Percentiles rank a stretch among this genome's conserved stretches.
phyloP scores from a whole-genome alignment of 805 yeast genomes.

The Ogataea polymorpha region DNA sequence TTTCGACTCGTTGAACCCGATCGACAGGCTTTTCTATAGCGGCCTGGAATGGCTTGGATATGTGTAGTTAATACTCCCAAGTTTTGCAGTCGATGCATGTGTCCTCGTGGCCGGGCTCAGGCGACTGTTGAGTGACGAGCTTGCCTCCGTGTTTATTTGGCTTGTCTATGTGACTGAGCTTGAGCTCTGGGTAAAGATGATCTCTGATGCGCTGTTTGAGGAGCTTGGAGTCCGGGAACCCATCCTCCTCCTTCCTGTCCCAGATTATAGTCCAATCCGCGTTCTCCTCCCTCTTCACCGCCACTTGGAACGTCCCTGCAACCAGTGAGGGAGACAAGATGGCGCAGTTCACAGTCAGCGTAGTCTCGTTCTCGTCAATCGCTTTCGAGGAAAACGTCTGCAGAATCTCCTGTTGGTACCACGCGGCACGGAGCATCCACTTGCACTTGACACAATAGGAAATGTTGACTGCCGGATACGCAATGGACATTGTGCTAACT shows the following conservation, averaged over 20 bases:
- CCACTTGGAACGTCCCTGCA: conserved; percentile 60
- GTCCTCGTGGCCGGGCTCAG: conserved; percentile 12
- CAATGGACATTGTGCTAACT: not conserved
- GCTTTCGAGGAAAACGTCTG: conserved; percentile 57
- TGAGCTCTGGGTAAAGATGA: conserved; percentile 48
- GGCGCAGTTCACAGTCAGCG: conserved; percentile 47
- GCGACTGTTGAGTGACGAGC: conserved; percentile 14
- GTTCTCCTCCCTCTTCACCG: conserved; percentile 35
- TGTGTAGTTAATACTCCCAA: conserved; percentile 27
- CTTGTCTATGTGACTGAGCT: conserved; percentile 65
- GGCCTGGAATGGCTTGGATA: conserved; percentile 16
- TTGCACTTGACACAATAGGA: conserved; percentile 79
- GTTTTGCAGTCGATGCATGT: conserved; percentile 31
- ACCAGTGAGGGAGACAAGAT: conserved; percentile 43
- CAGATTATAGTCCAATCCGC: conserved; percentile 43
- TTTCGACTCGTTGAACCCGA: conserved; percentile 15
- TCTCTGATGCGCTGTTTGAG: conserved; percentile 68
- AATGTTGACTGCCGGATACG: conserved; percentile 62
- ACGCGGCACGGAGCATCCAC: conserved; percentile 84
- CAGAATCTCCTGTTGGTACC: conserved; percentile 84
- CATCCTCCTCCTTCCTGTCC: conserved; percentile 62
- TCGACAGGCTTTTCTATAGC: conserved; percentile 12
- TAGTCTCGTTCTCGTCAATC: conserved; percentile 34
- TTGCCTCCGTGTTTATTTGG: conserved; percentile 24
- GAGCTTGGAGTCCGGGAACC: conserved; percentile 85